These are phyloP conservation scores for Haematococcus sp. DNA, from an alignment of 139 green algal species.

Conservation along the genomic window DNA sequence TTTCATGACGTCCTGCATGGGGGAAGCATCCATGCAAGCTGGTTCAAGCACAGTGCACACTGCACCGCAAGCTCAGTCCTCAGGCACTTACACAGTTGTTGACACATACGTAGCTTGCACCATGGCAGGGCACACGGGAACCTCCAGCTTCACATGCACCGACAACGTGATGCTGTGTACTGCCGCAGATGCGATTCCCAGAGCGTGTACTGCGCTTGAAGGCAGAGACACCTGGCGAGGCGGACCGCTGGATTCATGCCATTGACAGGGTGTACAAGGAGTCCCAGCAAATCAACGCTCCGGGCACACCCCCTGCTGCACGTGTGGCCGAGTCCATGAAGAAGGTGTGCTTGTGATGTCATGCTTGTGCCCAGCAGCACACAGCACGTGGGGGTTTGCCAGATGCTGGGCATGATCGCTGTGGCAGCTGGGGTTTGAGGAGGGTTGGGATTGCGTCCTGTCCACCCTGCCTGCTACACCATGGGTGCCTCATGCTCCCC, in stretches of 20 bases:
- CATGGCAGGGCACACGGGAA: too few relatives aligned
- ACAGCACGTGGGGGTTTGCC: too few relatives aligned
- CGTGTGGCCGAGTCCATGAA: not conserved
- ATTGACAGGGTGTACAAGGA: conserved; percentile 10
- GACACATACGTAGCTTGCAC: too few relatives aligned
- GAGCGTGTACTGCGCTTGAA: conserved; percentile 14
- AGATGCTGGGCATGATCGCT: not conserved
- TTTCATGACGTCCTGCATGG: not conserved
- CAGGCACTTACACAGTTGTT: not conserved
- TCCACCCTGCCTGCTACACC: too few relatives aligned
- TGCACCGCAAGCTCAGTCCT: not conserved
- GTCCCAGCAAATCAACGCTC: not conserved
- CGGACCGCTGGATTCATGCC: conserved; percentile 10
- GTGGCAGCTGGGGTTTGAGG: too few relatives aligned
- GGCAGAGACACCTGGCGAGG: conserved; percentile 9
- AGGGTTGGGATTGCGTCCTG: too few relatives aligned
- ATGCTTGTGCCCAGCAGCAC: too few relatives aligned
- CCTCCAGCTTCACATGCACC: too few relatives aligned
- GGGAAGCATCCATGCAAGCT: not conserved
- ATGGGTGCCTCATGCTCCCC: too few relatives aligned
- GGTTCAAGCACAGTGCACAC: not conserved
- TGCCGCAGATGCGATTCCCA: conserved; percentile 23
- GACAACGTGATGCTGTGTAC: not conserved
- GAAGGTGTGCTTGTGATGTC: not conserved
- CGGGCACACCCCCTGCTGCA: not conserved